These are phyloP conservation scores for Mucor plumbeus DNA, from an alignment of 371 early-diverging fungal species.

Conservation along the genomic window DNA sequence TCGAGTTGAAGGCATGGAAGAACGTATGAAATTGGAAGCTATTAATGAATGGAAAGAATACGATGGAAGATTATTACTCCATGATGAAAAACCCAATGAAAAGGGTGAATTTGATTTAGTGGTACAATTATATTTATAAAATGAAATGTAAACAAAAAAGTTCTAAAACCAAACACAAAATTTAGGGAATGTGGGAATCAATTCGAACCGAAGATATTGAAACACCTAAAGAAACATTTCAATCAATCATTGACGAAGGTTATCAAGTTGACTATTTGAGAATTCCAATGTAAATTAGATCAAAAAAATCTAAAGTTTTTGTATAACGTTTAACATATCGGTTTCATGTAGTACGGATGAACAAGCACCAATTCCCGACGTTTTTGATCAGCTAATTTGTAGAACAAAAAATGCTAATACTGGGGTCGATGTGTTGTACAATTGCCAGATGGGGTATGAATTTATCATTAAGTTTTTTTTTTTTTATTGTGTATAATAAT, in stretches of 20 bases:
- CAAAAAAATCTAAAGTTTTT: neutral
- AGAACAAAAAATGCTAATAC: slow-evolving; percentile 48
- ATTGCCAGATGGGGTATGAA: slow-evolving; percentile 82
- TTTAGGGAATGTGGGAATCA: slow-evolving; percentile 69
- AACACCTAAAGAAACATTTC: slow-evolving; percentile 67
- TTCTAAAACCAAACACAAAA: neutral
- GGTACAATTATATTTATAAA: slow-evolving; percentile 34
- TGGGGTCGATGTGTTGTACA: slow-evolving; percentile 67
- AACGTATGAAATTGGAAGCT: slow-evolving; percentile 67
- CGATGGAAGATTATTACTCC: slow-evolving; percentile 62
- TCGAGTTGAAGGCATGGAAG: slow-evolving; percentile 74
- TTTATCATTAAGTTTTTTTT: neutral
- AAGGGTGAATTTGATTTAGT: slow-evolving; percentile 52
- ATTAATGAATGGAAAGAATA: slow-evolving; percentile 60
- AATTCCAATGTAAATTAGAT: slow-evolving; percentile 65
- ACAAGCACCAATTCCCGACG: slow-evolving; percentile 80
- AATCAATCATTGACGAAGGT: slow-evolving; percentile 57
- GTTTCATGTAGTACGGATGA: slow-evolving; percentile 66
- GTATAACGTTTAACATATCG: slow-evolving; percentile 2
- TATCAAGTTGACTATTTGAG: slow-evolving; percentile 70
- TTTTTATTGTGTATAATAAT: neutral
- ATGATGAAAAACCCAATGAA: slow-evolving; percentile 62
- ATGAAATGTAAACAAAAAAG: neutral
- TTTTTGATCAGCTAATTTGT: slow-evolving; percentile 70
- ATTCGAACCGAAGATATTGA: slow-evolving; percentile 52